phyloP scores from a whole-genome alignment of 306 rosid genomes.

The Acacia confusa region DNA sequence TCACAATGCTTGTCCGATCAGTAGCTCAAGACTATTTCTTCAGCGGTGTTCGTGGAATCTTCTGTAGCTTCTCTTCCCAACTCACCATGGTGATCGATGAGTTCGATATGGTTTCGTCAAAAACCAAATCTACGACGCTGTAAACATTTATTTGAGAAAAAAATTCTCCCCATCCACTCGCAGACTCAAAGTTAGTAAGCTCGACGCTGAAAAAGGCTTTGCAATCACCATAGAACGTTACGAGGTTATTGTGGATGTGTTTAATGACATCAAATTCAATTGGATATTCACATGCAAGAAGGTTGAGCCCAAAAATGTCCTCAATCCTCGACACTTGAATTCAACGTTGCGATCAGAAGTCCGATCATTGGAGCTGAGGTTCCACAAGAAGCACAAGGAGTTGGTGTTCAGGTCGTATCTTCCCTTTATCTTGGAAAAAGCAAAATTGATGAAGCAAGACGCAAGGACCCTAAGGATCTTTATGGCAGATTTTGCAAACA shows the following conservation, averaged over 20 bases:
- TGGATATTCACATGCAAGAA: constrained; percentile 50
- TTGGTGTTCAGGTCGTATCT: constrained; percentile 50
- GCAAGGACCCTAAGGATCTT: constrained; percentile 55
- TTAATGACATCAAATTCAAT: constrained; percentile 45
- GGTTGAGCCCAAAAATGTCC: constrained; percentile 11
- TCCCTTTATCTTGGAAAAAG: constrained; percentile 47
- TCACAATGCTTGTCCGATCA: constrained; percentile 54
- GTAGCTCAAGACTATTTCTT: constrained; percentile 37
- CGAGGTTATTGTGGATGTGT: constrained; percentile 46
- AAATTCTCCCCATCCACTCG: constrained; percentile 51
- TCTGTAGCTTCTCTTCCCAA: constrained; percentile 49
- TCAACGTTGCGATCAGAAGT: constrained; percentile 48
- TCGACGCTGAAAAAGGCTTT: constrained; percentile 42
- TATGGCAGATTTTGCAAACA: constrained; percentile 32
- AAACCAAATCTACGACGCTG: constrained; percentile 69
- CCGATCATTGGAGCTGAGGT: constrained; percentile 52
- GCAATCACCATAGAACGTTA: constrained; percentile 46
- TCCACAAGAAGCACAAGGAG: constrained; percentile 59
- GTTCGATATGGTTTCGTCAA: constrained; percentile 57
- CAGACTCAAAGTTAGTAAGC: constrained; percentile 49
- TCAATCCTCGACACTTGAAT: constrained; percentile 35
- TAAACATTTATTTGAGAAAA: constrained; percentile 53
- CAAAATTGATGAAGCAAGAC: constrained; percentile 47
- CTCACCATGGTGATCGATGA: constrained; percentile 70
- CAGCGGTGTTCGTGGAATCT: constrained; percentile 24